Percentiles rank a stretch among this genome's conserved stretches.
Conservation (phyloP, 129 eudicot genomes). For the Silybum marianum region DNA sequence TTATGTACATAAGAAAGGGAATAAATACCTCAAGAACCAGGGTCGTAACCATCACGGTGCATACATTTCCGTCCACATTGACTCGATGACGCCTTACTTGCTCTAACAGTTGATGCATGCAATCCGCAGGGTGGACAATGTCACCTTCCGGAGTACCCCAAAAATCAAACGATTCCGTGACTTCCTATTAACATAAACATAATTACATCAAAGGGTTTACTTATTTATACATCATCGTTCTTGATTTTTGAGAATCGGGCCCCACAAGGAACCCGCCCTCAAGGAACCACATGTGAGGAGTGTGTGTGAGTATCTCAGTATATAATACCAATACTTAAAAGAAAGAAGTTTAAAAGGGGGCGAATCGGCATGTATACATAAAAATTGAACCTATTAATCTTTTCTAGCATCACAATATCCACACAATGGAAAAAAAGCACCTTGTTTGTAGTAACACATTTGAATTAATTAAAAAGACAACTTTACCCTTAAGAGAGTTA, state of each 20-base stretch:
- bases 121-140: slow-evolving; percentile 89
- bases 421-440: no score
- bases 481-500: no score
- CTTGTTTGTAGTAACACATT: no score
- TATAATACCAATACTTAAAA: no score
- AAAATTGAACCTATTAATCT: no score
- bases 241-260: background rate
- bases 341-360: no score
- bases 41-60: slow-evolving; percentile 90
- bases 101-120: slow-evolving; percentile 84
- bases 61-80: slow-evolving; percentile 85
- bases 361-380: no score
- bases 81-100: slow-evolving; percentile 83
- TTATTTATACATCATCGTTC: background rate
- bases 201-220: background rate
- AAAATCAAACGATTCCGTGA: slow-evolving; percentile 75
- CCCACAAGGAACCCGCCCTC: no score
- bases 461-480: no score
- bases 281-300: no score
- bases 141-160: slow-evolving; percentile 98
- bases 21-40: slow-evolving; percentile 91
- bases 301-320: no score
- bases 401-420: no score
- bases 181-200: slow-evolving; percentile 55
- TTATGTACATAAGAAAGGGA: background rate